These are phyloP conservation scores for Arbutus unedo DNA, from an alignment of 148 eudicot genomes.

Conservation along the genomic window DNA sequence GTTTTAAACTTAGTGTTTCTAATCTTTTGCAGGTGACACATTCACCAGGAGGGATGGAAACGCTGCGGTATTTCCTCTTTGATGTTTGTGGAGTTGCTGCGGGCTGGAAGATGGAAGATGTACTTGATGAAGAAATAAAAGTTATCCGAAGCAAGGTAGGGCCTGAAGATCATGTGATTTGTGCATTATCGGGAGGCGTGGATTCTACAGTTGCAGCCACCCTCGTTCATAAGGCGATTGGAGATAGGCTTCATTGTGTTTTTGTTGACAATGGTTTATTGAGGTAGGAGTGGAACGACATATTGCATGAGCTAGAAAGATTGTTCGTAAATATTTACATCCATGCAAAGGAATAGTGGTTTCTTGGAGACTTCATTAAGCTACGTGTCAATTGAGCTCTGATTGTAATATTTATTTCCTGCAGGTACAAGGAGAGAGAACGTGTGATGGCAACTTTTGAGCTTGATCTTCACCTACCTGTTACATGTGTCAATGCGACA, in stretches of 20 bases:
- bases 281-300: conserved; percentile 45
- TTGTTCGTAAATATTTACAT: background rate
- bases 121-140: conserved; percentile 75
- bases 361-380: no score
- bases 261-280: conserved; percentile 92
- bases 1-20: conserved; percentile 4
- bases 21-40: conserved; percentile 72
- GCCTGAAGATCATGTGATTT: conserved; percentile 89
- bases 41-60: conserved; percentile 91
- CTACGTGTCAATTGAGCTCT: conserved; percentile 8
- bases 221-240: conserved; percentile 95
- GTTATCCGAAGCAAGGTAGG: conserved; percentile 60
- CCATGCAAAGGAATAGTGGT: background rate
- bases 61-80: conserved; percentile 71
- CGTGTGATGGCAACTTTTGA: conserved; percentile 94
- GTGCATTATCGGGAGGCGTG: conserved; percentile 96
- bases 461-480: conserved; percentile 86
- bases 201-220: conserved; percentile 98
- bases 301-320: background rate
- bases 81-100: conserved; percentile 74
- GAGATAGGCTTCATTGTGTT: conserved; percentile 89
- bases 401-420: conserved; percentile 13
- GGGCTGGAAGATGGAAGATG: conserved; percentile 95
- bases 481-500: conserved; percentile 79
- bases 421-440: conserved; percentile 84